phyloP scores from a whole-genome alignment of 176 grass and related monocot genomes.

The Carex myosuroides region DNA sequence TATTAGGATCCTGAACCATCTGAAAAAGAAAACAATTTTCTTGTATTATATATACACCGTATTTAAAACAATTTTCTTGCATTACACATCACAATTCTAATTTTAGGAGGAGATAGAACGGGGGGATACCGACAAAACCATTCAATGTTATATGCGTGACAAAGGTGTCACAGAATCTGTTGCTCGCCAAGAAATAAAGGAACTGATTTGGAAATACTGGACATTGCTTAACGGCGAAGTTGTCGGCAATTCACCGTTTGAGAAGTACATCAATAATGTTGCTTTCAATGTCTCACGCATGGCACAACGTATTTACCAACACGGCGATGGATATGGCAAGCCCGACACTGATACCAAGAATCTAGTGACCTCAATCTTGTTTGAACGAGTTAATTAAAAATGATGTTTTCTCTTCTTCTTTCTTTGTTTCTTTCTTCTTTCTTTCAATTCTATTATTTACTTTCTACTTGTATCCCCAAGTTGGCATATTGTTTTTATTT shows the following conservation, averaged over 20 bases:
- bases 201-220: constrained; percentile 14
- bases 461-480: too few relatives aligned
- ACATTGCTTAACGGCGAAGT: constrained; percentile 8
- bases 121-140: constrained; percentile 16
- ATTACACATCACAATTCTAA: neutral
- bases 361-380: neutral
- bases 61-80: neutral
- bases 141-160: constrained; percentile 26
- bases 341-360: constrained; percentile 1
- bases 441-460: neutral
- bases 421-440: neutral
- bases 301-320: constrained; percentile 7
- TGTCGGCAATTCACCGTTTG: neutral
- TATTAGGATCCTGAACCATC: neutral
- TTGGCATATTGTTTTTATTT: neutral
- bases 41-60: too few relatives aligned
- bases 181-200: constrained; percentile 23
- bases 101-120: constrained; percentile 11
- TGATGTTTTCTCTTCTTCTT: neutral
- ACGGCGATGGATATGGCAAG: constrained; percentile 23
- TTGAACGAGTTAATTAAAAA: constrained; percentile 8
- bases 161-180: neutral
- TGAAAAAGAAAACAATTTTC: neutral
- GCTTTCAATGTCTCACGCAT: neutral
- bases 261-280: neutral